These are phyloP conservation scores for Aphanomyces astaci DNA, from an alignment of 352 stramenopile species.

Conservation along the genomic window DNA sequence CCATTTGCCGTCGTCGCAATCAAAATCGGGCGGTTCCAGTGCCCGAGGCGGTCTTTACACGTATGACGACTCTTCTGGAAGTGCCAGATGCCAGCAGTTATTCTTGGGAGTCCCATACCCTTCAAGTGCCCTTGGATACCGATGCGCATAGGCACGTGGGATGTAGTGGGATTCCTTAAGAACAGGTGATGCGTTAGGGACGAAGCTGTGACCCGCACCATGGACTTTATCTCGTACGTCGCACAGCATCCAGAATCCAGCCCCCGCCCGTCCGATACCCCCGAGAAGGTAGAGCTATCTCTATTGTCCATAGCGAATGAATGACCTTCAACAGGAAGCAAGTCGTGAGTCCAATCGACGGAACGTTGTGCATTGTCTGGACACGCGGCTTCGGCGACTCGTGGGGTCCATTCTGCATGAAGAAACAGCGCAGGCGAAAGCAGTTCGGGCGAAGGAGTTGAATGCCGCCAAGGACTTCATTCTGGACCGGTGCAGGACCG, in stretches of 20 bases:
- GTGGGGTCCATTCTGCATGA: neutral
- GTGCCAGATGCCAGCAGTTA: neutral
- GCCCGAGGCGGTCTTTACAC: neutral
- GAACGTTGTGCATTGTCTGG: neutral
- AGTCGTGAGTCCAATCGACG: neutral
- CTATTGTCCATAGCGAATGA: neutral
- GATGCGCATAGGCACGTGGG: neutral
- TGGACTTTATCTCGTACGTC: neutral
- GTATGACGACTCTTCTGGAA: conserved; percentile 9
- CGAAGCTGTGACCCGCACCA: neutral
- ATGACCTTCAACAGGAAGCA: neutral
- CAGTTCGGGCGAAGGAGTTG: neutral
- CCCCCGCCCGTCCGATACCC: neutral
- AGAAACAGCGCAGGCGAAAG: neutral
- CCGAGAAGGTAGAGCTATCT: neutral
- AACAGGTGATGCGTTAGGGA: neutral
- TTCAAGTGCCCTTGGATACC: neutral
- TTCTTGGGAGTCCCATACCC: neutral
- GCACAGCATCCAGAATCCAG: neutral
- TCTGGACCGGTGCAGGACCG: neutral
- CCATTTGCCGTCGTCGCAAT: conserved; percentile 6
- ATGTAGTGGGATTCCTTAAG: neutral
- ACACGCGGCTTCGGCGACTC: neutral
- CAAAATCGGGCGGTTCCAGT: neutral
- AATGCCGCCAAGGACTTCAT: neutral